Percentiles rank a stretch among this genome's conserved stretches.
Evolutionary conservation across 1,139 yeast genomes (phyloP).

Genomic region (Kodamaea arcana): DNA sequence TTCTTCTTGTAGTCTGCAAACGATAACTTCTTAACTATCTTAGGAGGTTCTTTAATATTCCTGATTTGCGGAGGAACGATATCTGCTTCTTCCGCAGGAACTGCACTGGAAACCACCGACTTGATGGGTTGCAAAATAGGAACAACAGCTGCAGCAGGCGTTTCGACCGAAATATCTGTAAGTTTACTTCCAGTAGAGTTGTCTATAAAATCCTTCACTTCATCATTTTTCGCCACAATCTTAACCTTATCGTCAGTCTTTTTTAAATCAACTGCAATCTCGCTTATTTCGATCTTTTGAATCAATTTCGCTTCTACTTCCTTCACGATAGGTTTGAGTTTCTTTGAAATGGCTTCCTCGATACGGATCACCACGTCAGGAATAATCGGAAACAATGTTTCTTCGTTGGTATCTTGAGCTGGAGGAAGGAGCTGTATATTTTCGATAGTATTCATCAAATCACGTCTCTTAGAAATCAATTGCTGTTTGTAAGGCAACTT

Average conservation of each 20-base stretch:
- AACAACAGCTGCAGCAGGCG: background rate
- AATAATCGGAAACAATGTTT: conserved; percentile 15
- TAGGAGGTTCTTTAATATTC: conserved; percentile 12
- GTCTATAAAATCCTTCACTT: background rate
- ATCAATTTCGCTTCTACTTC: conserved; percentile 7
- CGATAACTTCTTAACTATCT: conserved; percentile 61
- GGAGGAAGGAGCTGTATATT: background rate
- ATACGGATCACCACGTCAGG: conserved; percentile 25
- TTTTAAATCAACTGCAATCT: background rate
- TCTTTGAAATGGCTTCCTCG: conserved; percentile 21
- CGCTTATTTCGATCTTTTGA: conserved; percentile 1
- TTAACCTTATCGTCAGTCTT: conserved; percentile 1
- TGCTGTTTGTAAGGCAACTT: conserved; percentile 23
- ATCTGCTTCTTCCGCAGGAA: background rate
- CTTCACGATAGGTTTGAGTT: conserved; percentile 13
- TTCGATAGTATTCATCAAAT: conserved; percentile 8
- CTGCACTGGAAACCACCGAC: background rate
- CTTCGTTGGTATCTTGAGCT: background rate
- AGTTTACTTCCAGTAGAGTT: no score
- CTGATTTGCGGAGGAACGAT: background rate
- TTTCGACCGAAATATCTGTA: background rate
- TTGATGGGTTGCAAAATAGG: background rate
- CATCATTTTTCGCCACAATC: conserved; percentile 1
- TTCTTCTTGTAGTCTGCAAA: conserved; percentile 82
- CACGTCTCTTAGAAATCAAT: conserved; percentile 14